Percentiles rank a stretch among this genome's conserved stretches.
Evolutionary conservation across 75 land plant genomes (phyloP).

Genomic region (Sequoiadendron giganteum): DNA sequence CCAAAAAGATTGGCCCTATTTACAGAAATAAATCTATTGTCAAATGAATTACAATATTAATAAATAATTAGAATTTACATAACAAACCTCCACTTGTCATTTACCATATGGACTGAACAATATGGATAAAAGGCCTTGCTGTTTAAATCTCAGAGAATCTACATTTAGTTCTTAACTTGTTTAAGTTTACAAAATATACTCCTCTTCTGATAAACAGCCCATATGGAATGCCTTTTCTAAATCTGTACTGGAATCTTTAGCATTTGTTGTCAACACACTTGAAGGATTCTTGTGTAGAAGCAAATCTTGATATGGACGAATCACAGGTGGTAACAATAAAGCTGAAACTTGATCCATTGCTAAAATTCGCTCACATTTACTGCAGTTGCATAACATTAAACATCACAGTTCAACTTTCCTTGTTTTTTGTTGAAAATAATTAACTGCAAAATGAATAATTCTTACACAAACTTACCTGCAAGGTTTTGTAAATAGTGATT

Average conservation of each 20-base stretch:
- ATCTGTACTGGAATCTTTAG: constrained; percentile 24
- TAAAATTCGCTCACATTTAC: constrained; percentile 67
- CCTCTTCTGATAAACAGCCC: constrained; percentile 45
- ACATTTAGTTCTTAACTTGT: neutral
- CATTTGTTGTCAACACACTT: constrained; percentile 14
- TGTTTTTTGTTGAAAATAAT: neutral
- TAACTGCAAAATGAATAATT: constrained; percentile 3
- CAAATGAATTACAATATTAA: neutral
- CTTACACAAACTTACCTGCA: constrained; percentile 63
- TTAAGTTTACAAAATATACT: neutral
- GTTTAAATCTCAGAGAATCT: neutral
- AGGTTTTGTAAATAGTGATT: constrained; percentile 62
- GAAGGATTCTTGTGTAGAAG: constrained; percentile 5
- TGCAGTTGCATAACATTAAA: constrained; percentile 27
- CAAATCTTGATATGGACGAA: constrained; percentile 39
- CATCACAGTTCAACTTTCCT: neutral
- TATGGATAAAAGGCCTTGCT: neutral
- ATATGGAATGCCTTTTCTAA: constrained; percentile 27
- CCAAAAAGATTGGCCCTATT: neutral
- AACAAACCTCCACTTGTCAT: neutral
- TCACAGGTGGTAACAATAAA: constrained; percentile 73
- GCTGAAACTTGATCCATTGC: constrained; percentile 60
- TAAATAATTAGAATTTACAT: neutral
- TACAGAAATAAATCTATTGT: neutral
- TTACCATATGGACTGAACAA: neutral